These are phyloP conservation scores for Aegilops bicornis DNA, from an alignment of 176 grass and related monocot species.

Conservation along the genomic window DNA sequence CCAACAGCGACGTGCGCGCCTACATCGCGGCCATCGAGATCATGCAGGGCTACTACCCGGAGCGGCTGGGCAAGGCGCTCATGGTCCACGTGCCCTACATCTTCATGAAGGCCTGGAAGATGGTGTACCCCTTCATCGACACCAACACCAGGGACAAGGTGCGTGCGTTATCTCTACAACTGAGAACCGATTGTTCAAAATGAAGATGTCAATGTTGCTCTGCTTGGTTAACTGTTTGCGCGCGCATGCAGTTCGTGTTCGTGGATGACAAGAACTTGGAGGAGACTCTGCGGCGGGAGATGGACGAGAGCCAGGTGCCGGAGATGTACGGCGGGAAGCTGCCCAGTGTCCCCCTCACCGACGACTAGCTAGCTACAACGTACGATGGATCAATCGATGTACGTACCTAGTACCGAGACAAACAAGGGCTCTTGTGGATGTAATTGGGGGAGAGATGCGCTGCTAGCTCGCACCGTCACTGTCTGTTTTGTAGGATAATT, in stretches of 20 bases:
- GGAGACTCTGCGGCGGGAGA: slow-evolving; percentile 57
- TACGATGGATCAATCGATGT: background rate
- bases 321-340: slow-evolving; percentile 65
- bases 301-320: slow-evolving; percentile 71
- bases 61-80: slow-evolving; percentile 67
- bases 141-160: slow-evolving; percentile 66
- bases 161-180: too few relatives aligned
- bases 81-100: slow-evolving; percentile 68
- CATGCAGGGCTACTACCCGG: slow-evolving; percentile 81
- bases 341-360: slow-evolving; percentile 41
- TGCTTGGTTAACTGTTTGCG: background rate
- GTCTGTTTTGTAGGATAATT: background rate
- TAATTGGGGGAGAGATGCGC: background rate
- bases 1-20: slow-evolving; percentile 53
- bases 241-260: slow-evolving; percentile 63
- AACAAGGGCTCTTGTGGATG: background rate
- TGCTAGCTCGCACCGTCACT: background rate
- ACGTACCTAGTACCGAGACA: background rate
- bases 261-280: slow-evolving; percentile 62
- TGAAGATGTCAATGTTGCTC: background rate
- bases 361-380: background rate
- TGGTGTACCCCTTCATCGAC: slow-evolving; percentile 73
- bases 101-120: slow-evolving; percentile 88
- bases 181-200: background rate
- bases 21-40: slow-evolving; percentile 68